These are phyloP conservation scores for Wickerhamiella galacta DNA, from an alignment of 805 yeast species.

Conservation along the genomic window DNA sequence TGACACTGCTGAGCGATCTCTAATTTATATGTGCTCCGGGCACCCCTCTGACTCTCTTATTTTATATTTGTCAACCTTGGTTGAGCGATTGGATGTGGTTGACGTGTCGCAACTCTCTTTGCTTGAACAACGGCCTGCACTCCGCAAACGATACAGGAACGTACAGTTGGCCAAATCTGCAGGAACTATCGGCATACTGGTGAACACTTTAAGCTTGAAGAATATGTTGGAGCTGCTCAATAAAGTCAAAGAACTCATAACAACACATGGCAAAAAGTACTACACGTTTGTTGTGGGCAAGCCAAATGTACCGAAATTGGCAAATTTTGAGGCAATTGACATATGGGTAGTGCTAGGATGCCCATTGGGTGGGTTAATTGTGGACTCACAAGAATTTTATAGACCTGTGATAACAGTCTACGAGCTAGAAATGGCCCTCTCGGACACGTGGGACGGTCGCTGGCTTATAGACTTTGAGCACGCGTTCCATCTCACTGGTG, in stretches of 20 bases:
- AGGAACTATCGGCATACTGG: slow-evolving; percentile 78
- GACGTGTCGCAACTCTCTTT: slow-evolving; percentile 1
- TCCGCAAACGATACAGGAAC: slow-evolving; percentile 67
- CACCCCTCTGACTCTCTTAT: slow-evolving; percentile 65
- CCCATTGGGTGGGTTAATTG: slow-evolving; percentile 78
- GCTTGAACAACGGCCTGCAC: slow-evolving; percentile 35
- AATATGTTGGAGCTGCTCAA: slow-evolving; percentile 57
- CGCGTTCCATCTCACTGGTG: slow-evolving; percentile 23
- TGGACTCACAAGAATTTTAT: slow-evolving; percentile 62
- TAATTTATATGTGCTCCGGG: slow-evolving; percentile 39
- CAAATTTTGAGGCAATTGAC: slow-evolving; percentile 88
- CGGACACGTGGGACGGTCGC: slow-evolving; percentile 78
- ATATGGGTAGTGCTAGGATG: slow-evolving; percentile 93
- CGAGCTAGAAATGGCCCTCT: slow-evolving; percentile 68
- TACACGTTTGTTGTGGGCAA: slow-evolving; percentile 94
- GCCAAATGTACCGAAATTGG: slow-evolving; percentile 92
- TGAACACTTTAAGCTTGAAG: slow-evolving; percentile 71
- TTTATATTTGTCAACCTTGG: slow-evolving; percentile 57
- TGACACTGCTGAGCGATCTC: slow-evolving; percentile 30
- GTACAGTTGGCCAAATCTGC: slow-evolving; percentile 86
- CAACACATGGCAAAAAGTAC: slow-evolving; percentile 71
- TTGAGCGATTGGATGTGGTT: slow-evolving; percentile 20
- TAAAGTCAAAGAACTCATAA: slow-evolving; percentile 41
- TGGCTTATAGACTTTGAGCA: slow-evolving; percentile 76
- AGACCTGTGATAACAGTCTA: slow-evolving; percentile 91